Evolutionary conservation across 2,329 filamentous ascomycete species (phyloP).

Genomic region (Pseudomassariella vexata): DNA sequence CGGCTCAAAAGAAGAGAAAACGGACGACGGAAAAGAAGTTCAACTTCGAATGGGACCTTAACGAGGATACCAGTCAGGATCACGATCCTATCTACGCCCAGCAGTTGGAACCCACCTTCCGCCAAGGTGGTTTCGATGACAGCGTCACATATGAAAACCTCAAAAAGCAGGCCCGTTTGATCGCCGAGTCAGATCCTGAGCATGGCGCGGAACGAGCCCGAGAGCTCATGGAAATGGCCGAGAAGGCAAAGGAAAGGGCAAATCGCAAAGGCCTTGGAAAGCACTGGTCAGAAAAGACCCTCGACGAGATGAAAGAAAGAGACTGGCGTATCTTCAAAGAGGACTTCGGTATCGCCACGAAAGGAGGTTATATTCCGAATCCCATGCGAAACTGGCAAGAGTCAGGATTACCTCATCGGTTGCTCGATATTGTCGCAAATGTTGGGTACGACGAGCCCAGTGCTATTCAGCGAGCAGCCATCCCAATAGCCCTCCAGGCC

Average conservation of each 20-base stretch:
- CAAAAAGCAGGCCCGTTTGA: slow-evolving; percentile 56
- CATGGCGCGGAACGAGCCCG: slow-evolving; percentile 71
- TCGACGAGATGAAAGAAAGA: slow-evolving; percentile 91
- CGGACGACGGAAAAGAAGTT: slow-evolving; percentile 95
- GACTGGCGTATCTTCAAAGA: slow-evolving; percentile 99
- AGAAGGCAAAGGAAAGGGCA: slow-evolving; percentile 67
- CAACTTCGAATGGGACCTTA: slow-evolving; percentile 96
- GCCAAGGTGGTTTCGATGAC: slow-evolving; percentile 45
- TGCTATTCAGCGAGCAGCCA: slow-evolving; percentile 87
- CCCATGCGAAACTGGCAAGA: slow-evolving; percentile 95
- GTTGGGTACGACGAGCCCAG: slow-evolving; percentile 92
- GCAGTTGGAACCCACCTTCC: slow-evolving; percentile 59
- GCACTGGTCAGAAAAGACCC: slow-evolving; percentile 90
- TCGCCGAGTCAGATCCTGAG: slow-evolving; percentile 70
- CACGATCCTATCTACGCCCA: slow-evolving; percentile 77
- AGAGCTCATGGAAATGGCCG: slow-evolving; percentile 80
- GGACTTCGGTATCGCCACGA: slow-evolving; percentile 94
- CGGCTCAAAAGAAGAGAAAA: slow-evolving; percentile 91
- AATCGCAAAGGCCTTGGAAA: slow-evolving; percentile 74
- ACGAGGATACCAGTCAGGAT: slow-evolving; percentile 83
- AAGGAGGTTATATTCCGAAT: slow-evolving; percentile 86
- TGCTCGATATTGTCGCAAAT: slow-evolving; percentile 75
- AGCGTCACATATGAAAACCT: slow-evolving; percentile 50
- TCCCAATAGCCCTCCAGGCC: slow-evolving; percentile 87
- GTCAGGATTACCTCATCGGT: slow-evolving; percentile 67